These are phyloP conservation scores for Globisporangium abappressorium DNA, from an alignment of 352 stramenopile genomes.

Conservation along the genomic window DNA sequence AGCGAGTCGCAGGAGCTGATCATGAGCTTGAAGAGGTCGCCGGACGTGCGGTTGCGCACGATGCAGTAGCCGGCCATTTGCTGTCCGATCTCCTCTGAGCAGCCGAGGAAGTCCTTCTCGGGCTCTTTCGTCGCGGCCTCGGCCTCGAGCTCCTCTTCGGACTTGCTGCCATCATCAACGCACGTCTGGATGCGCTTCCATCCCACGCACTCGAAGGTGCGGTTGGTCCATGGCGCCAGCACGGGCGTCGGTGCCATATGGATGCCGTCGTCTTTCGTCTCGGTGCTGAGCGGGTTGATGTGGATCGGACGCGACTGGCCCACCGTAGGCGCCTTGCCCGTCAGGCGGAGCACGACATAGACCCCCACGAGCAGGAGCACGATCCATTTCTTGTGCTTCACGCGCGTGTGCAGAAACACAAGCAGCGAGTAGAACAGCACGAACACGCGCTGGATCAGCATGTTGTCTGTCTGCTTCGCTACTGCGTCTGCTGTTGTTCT, in stretches of 20 bases:
- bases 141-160: conserved; percentile 23
- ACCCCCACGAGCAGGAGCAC: conserved; percentile 41
- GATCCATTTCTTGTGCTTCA: conserved; percentile 72
- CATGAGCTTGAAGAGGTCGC: conserved; percentile 81
- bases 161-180: conserved; percentile 37
- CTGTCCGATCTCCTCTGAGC: conserved; percentile 59
- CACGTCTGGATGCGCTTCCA: conserved; percentile 86
- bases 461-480: conserved; percentile 11
- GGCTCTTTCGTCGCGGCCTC: conserved; percentile 31
- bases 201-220: conserved; percentile 79
- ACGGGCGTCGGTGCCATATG: conserved; percentile 59
- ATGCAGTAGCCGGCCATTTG: conserved; percentile 84
- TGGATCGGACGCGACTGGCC: conserved; percentile 59
- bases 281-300: conserved; percentile 75
- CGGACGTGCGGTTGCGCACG: conserved; percentile 78
- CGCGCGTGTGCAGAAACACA: conserved; percentile 53
- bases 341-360: conserved; percentile 60
- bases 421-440: conserved; percentile 60
- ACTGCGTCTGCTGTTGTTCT: neutral
- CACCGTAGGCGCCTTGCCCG: conserved; percentile 44
- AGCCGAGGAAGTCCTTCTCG: conserved; percentile 74
- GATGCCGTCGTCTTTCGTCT: conserved; percentile 57
- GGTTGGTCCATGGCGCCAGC: conserved; percentile 63
- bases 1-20: conserved; percentile 73
- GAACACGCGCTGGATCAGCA: conserved; percentile 75